Base-by-base conservation (phyloP, 108 stramenopile genomes). In the Skeletonema costatum region DNA sequence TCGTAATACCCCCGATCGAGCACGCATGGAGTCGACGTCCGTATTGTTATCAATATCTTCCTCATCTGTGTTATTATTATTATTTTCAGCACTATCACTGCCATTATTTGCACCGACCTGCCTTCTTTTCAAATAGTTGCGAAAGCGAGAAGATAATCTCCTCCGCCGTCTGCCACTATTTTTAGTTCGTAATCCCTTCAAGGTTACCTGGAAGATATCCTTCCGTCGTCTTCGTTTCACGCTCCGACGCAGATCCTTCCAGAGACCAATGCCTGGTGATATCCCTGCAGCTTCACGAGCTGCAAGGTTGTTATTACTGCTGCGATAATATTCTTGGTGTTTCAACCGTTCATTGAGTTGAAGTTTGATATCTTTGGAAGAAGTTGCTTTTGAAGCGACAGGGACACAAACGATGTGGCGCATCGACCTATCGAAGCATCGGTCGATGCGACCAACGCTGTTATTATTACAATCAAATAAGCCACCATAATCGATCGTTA, bases 1-100 rank as follows among this genome's bases (percentile, higher is more conserved):
- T 21, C 88, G 82, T 12, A 89, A 60, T 7, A 87, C 84, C 53
- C 80, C 88, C n/a, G 88, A 85, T 42, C 82, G 61, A 13, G 88
- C 85, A 42, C 68, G 70, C 70, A 87, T 75, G 1, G 69, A 77
- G 73, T 89, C 86, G 7, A 81, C 60, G 19, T 60, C 72, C 5
- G 32, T 64, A 2, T 66, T 25, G 36, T 39, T 51, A n/a, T 36
- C 35, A 9, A 68, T 66, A 48, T 72, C 65, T 2, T 71, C 60
- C 0, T 63, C 58, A 9, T 62, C 66, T 25, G 11, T 0, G 3
- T 46, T 46, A 16, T n/a, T 46, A 4, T 16, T 46, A 14, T 59
- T 46, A 41, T 39, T 35, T n/a, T 68, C 62, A 2, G 17, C n/a
- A 38, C 39, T 61, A 3, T 33, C 61, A 11, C 19, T 60, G 7